A percentile compares a stretch with the other conserved stretches of the same genome.
Conservation (phyloP, 192 early-diverging fungal genomes). For the Entomortierella chlamydospora region DNA sequence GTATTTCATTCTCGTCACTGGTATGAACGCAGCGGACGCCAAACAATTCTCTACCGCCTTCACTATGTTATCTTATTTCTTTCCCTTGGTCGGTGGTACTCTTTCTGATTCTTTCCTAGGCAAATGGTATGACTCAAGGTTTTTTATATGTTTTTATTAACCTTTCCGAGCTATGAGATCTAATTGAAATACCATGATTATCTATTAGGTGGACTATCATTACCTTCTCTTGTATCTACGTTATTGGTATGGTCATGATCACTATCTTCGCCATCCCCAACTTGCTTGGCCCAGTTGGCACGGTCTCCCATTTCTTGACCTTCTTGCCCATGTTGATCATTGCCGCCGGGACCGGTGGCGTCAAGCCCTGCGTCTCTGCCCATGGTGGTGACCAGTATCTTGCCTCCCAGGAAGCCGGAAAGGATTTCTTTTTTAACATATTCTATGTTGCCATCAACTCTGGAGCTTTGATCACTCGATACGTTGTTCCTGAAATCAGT, state of each 20-base stretch:
- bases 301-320: conserved; percentile 42
- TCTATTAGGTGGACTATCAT: conserved; percentile 54
- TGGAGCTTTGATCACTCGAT: conserved; percentile 64
- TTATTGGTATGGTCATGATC: conserved; percentile 62
- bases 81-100: conserved; percentile 68
- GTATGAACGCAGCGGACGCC: conserved; percentile 35
- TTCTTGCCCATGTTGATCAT: conserved; percentile 65
- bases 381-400: conserved; percentile 62
- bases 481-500: conserved; percentile 57
- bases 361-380: conserved; percentile 64
- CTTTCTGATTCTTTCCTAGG: conserved; percentile 73
- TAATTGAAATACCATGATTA: too few relatives aligned
- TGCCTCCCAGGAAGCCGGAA: conserved; percentile 53
- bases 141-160: conserved; percentile 54
- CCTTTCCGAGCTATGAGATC: too few relatives aligned
- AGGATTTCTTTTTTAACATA: conserved; percentile 59
- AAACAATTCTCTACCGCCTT: conserved; percentile 52
- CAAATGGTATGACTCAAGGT: conserved; percentile 59
- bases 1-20: conserved; percentile 54
- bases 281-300: conserved; percentile 37
- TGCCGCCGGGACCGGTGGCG: conserved; percentile 70
- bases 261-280: conserved; percentile 60
- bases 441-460: conserved; percentile 69
- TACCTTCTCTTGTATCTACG: conserved; percentile 59
- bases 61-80: conserved; percentile 66